A percentile compares a stretch with the other conserved stretches of the same genome.
Conservation (phyloP, 345 rosid genomes). For the Excoecaria cochinchinensis region DNA sequence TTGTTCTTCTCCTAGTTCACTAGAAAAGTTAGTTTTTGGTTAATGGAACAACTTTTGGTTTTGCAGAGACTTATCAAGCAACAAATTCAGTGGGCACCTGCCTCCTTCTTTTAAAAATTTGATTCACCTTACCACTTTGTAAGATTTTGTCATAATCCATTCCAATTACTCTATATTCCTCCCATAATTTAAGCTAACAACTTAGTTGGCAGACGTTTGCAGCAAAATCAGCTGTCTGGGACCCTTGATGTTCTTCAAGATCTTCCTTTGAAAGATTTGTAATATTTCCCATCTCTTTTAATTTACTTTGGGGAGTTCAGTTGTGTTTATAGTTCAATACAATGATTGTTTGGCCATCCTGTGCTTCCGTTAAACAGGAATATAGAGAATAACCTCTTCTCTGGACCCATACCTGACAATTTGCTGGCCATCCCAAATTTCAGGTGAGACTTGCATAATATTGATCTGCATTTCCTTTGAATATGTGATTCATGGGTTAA, state of each 20-base stretch:
- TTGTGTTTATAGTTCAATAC: slow-evolving; percentile 6
- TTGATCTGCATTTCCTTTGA: background rate
- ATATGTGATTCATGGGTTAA: background rate
- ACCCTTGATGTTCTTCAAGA: slow-evolving; percentile 77
- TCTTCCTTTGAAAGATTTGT: slow-evolving; percentile 86
- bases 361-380: slow-evolving; percentile 52
- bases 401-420: slow-evolving; percentile 84
- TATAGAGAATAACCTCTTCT: slow-evolving; percentile 80
- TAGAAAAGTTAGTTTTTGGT: slow-evolving; percentile 13
- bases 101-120: slow-evolving; percentile 73
- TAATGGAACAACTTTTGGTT: slow-evolving; percentile 26
- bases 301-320: slow-evolving; percentile 4
- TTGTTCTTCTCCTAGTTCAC: slow-evolving; percentile 11
- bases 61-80: slow-evolving; percentile 77
- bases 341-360: slow-evolving; percentile 9
- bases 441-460: slow-evolving; percentile 41
- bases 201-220: slow-evolving; percentile 68
- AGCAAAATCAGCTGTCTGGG: slow-evolving; percentile 87
- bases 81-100: slow-evolving; percentile 78
- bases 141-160: slow-evolving; percentile 26
- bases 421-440: slow-evolving; percentile 67
- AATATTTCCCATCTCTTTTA: slow-evolving; percentile 34
- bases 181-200: slow-evolving; percentile 31
- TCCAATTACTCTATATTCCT: background rate
- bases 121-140: slow-evolving; percentile 72